Evolutionary conservation across 2,329 filamentous ascomycete species (phyloP).

Genomic region (Aspergillus sp.): DNA sequence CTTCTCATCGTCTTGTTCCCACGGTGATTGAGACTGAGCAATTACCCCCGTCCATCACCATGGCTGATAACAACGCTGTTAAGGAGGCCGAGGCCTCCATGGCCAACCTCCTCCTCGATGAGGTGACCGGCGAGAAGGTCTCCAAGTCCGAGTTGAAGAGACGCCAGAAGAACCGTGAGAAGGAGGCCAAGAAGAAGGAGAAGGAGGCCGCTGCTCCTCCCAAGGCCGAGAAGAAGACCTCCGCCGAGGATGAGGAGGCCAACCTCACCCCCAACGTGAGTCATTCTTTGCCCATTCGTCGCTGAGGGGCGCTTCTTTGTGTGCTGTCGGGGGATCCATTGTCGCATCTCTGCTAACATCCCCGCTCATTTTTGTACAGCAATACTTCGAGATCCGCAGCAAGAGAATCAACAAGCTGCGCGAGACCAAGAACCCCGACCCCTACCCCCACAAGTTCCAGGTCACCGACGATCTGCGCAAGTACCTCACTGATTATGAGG

Average conservation of each 20-base stretch:
- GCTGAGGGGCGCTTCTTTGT: background rate
- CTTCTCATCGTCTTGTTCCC: slow-evolving; percentile 15
- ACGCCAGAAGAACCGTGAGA: slow-evolving; percentile 85
- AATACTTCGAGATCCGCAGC: slow-evolving; percentile 97
- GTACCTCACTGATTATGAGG: slow-evolving; percentile 73
- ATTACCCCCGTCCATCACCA: slow-evolving; percentile 24
- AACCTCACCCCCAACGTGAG: slow-evolving; percentile 74
- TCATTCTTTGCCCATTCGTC: slow-evolving; percentile 21
- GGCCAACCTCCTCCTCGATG: slow-evolving; percentile 80
- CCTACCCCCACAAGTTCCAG: slow-evolving; percentile 93
- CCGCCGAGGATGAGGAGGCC: slow-evolving; percentile 64
- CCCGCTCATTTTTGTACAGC: slow-evolving; percentile 47
- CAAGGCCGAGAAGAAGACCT: slow-evolving; percentile 62
- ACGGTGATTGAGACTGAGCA: slow-evolving; percentile 9
- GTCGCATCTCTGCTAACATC: slow-evolving; percentile 15
- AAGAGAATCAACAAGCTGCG: slow-evolving; percentile 76
- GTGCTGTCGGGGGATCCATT: background rate
- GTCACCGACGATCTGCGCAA: slow-evolving; percentile 79
- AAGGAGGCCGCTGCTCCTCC: slow-evolving; percentile 71
- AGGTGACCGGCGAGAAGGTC: slow-evolving; percentile 84
- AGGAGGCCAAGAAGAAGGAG: slow-evolving; percentile 84
- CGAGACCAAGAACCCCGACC: slow-evolving; percentile 72
- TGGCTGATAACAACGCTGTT: slow-evolving; percentile 44
- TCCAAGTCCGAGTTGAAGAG: slow-evolving; percentile 93
- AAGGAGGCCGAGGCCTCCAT: slow-evolving; percentile 52